Base-by-base conservation (phyloP, 2,329 filamentous ascomycete species). In the Ophiosphaerella herpotricha region DNA sequence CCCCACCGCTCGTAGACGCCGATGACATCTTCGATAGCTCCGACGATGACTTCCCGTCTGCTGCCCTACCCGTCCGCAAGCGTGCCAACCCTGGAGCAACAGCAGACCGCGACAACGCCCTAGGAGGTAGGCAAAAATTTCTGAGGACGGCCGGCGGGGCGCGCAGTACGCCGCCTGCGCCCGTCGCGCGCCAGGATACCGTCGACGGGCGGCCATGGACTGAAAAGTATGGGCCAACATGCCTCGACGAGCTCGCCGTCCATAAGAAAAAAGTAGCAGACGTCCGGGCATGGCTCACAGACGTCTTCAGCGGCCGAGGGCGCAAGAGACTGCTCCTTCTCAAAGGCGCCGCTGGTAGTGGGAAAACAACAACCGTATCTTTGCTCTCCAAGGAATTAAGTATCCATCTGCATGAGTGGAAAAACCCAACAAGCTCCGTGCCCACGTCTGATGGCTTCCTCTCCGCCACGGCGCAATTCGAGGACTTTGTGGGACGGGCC, bases 251-350 rank as follows among this genome's bases (percentile, higher is more conserved):
- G 74, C 78, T 99, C 39, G 93, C 89, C 0, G 93, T 99, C 14
- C 92, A 99, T 73, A 97, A 95, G 77, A 94, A 85, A 63, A 99
- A 99, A 72, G 89, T 97, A 5, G 76, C 84, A 2, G 92, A 97
- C 74, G 92, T 97, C 39, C 84, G 86, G 50, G 80, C 77, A 50
- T 97, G 94, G 92, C 77, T 99, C 31, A 84, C 89, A 37, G 84
- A 87, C 66, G 89, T 91, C 14, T 82, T 91, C 54, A 72, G 74
- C 23, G 89, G 90, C 37, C 75, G 68, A 39, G 71, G 73, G 46
- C 73, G 71, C 46, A 85, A 96, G 77, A 83, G 89, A 52, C 69
- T 97, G 49, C 81, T 97, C 49, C 80, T 99, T 24, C 78, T 99
- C 37, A 96, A 95, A 72, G 94, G 94, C 9, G 86, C 91, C 31